phyloP scores from a whole-genome alignment of 345 rosid genomes.

The Clarkia xantiana region DNA sequence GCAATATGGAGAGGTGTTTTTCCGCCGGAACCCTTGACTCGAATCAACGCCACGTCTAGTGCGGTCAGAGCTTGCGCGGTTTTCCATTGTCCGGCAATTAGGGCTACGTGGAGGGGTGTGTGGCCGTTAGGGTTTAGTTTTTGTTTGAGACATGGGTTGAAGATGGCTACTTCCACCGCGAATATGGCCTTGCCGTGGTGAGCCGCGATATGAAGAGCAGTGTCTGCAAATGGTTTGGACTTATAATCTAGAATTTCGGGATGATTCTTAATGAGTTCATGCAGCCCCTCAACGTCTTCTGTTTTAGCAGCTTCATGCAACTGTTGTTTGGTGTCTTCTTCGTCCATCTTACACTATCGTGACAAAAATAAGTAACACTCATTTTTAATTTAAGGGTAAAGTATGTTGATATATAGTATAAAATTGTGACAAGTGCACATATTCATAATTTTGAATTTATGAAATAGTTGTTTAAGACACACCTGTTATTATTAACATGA shows the following conservation, averaged over 20 bases:
- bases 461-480: no score
- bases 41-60: conserved; percentile 6
- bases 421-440: no score
- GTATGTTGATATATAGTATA: no score
- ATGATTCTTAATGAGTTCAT: conserved; percentile 8
- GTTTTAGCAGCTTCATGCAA: conserved; percentile 8
- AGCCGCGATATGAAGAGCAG: conserved; percentile 16
- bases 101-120: conserved; percentile 13
- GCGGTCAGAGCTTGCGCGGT: conserved; percentile 4
- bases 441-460: no score
- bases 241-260: conserved; percentile 11
- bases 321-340: no score
- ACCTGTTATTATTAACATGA: no score
- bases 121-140: conserved; percentile 10
- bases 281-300: conserved; percentile 13
- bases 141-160: conserved; percentile 10
- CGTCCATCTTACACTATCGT: no score
- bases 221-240: conserved; percentile 13
- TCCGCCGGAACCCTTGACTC: conserved; percentile 10
- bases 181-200: background rate
- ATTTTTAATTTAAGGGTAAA: no score
- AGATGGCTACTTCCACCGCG: background rate
- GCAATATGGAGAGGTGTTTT: conserved; percentile 16
- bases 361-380: no score
- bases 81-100: background rate